Evolutionary conservation across 2,329 filamentous ascomycete genomes (phyloP).

Genomic region (Pseudogymnoascus sp.): DNA sequence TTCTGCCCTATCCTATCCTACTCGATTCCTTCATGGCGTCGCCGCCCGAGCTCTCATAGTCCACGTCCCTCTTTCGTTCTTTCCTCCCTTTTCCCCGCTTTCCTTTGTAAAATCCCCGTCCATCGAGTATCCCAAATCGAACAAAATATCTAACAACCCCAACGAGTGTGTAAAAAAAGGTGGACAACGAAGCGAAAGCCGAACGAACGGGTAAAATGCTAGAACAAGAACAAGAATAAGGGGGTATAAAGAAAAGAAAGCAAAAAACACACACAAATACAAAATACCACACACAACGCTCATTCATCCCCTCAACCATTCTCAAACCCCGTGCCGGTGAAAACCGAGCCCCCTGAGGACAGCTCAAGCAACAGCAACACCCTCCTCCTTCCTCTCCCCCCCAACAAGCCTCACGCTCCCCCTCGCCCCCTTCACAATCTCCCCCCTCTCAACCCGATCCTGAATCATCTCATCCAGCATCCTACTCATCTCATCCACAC

Average conservation of each 20-base stretch:
- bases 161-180: neutral
- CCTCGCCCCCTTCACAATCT: conserved; percentile 58
- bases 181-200: conserved; percentile 8
- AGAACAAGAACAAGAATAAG: neutral
- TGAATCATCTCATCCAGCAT: conserved; percentile 97
- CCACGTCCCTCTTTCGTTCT: neutral
- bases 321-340: conserved; percentile 22
- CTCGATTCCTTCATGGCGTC: neutral
- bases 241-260: conserved; percentile 11
- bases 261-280: conserved; percentile 5
- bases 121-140: neutral
- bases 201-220: conserved; percentile 17
- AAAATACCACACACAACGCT: conserved; percentile 18
- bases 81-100: neutral
- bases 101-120: neutral
- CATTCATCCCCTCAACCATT: no score
- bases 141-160: neutral
- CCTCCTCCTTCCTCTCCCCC: conserved; percentile 30
- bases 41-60: neutral
- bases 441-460: conserved; percentile 71
- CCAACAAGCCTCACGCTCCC: conserved; percentile 58
- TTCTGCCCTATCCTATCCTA: neutral
- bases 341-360: neutral
- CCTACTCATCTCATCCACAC: conserved; percentile 85
- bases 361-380: conserved; percentile 23